Evolutionary conservation across 2,329 filamentous ascomycete species (phyloP).

Genomic region (Hansfordia pulvinata): DNA sequence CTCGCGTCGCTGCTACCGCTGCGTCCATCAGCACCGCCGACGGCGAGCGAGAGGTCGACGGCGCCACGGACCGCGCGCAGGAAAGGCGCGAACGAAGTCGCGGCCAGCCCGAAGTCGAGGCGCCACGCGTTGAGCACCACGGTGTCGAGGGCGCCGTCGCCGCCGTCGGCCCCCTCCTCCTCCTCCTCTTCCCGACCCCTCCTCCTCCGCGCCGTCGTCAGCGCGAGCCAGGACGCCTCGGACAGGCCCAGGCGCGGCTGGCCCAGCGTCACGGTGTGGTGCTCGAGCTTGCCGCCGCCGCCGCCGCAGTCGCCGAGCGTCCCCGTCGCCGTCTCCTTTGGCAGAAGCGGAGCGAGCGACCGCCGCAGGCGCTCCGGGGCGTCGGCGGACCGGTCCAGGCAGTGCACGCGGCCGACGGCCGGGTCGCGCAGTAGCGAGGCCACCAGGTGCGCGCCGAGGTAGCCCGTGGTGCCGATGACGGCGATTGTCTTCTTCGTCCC

Average conservation of each 20-base stretch:
- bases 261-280: constrained; percentile 5
- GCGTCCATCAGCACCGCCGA: too few relatives aligned
- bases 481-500: too few relatives aligned
- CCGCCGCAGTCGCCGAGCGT: not conserved
- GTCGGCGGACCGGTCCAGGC: constrained; percentile 6
- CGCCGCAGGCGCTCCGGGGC: too few relatives aligned
- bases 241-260: constrained; percentile 5
- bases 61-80: constrained; percentile 5
- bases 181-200: too few relatives aligned
- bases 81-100: constrained; percentile 10
- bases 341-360: too few relatives aligned
- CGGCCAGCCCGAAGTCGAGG: constrained; percentile 9
- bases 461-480: constrained; percentile 8
- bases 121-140: constrained; percentile 11
- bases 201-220: too few relatives aligned
- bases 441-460: constrained; percentile 4
- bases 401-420: constrained; percentile 5
- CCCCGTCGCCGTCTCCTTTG: constrained; percentile 2
- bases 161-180: constrained; percentile 1
- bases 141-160: constrained; percentile 5
- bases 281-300: constrained; percentile 4
- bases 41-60: constrained; percentile 5
- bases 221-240: too few relatives aligned
- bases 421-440: constrained; percentile 3
- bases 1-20: constrained; percentile 3